Percentiles rank a stretch among this genome's conserved stretches.
Evolutionary conservation across 495 filamentous ascomycete genomes (phyloP).

Genomic region (Platismatia glauca): DNA sequence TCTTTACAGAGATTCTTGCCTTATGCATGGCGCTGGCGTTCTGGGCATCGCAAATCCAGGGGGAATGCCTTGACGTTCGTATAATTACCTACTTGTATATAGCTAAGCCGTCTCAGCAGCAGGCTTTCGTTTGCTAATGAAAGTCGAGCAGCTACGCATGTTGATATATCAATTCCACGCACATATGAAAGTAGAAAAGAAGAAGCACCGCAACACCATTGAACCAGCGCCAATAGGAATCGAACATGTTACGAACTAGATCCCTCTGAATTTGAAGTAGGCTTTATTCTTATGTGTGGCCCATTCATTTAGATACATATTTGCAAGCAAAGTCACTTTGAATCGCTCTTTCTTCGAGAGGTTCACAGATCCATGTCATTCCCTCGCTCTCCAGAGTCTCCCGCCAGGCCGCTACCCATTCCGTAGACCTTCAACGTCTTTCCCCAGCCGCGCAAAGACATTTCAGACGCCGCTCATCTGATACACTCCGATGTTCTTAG

Average conservation of each 20-base stretch:
- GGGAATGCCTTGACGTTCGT: not conserved
- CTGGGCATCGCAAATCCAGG: not conserved
- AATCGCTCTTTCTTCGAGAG: not conserved
- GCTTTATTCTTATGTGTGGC: too few relatives aligned
- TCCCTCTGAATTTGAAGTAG: too few relatives aligned
- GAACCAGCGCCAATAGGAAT: too few relatives aligned
- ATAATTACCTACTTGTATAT: not conserved
- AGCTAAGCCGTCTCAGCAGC: not conserved
- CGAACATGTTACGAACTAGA: too few relatives aligned
- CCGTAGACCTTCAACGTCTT: not conserved
- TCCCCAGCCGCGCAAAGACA: not conserved
- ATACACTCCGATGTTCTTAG: conserved; percentile 2
- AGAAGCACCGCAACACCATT: too few relatives aligned
- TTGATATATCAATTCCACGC: not conserved
- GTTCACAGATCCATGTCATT: too few relatives aligned
- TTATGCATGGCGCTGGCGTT: not conserved
- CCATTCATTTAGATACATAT: too few relatives aligned
- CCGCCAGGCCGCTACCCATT: not conserved
- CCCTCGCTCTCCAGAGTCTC: not conserved
- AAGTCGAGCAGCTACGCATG: not conserved
- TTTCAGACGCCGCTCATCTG: not conserved
- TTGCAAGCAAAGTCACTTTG: not conserved
- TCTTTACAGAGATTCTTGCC: not conserved
- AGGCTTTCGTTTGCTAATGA: not conserved
- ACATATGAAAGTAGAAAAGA: not conserved